Evolutionary conservation across 192 early-diverging fungal species (phyloP), one percentile per base, ranked within the genome.

Genomic region (Coemansia sp.): DNA sequence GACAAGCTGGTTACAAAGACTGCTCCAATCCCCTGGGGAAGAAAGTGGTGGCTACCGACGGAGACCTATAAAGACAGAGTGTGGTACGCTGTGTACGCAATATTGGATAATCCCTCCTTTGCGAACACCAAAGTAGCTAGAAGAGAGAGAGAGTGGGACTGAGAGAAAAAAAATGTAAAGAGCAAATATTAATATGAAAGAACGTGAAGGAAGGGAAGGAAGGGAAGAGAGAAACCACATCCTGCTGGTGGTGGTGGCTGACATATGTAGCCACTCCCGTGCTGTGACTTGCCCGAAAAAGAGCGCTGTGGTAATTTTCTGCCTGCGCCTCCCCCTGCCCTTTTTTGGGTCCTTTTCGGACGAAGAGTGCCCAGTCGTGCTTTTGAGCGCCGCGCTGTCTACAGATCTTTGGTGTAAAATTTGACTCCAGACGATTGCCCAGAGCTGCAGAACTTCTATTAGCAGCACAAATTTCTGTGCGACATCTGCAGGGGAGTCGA

Each of bases 281-380:
- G 49, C 49, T 22, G 49, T 55, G 53, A 55, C 53, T 55, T 55
- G 53, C 53, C 53, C 27, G 27, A 55, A 55, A 22, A 22, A 20
- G 50, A 3, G 12, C 27, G 53, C 53, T 31, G 53, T 55, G 53
- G 57, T 60, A 34, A 34, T 60, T 60, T 60, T 24, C 57, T 36
- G 57, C 57, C 16, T 55, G 53, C 57, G 57, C 57, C 57, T 60
- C 57, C 13, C 31, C 31, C 8, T 27, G 27, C 27, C 27, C 27
- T 1, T 27, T 27, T 27, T 27, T 27, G 27, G 27, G 29, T 13
- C 57, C 57, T 18, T 34, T 60, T 12, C 36, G 31, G 57, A 18
- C 13, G 44, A 46, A 46, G 44, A 15, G 15, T 15, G 16, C 44
- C 44, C 44, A 46, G 44, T 46, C 15, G 44, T 46, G 44, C 44